Evolutionary conservation across 495 filamentous ascomycete genomes (phyloP).

Genomic region (Tetracladium setigerum): DNA sequence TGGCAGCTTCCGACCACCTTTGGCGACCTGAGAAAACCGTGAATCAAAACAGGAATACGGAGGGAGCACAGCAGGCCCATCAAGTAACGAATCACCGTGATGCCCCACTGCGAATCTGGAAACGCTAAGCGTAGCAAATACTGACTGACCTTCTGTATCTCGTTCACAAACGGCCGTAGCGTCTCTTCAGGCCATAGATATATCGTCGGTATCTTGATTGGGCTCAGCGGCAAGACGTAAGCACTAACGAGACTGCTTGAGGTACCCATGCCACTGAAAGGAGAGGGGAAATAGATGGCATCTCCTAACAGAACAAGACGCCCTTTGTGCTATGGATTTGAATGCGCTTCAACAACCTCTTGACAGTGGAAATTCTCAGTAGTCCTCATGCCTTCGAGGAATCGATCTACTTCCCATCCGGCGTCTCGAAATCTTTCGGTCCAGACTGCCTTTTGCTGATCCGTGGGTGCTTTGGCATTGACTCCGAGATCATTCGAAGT

Average conservation of each 20-base stretch:
- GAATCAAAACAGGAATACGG: no score
- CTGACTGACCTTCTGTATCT: no score
- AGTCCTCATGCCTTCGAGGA: constrained; percentile 29
- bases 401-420: constrained; percentile 34
- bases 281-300: constrained; percentile 42
- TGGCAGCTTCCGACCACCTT: no score
- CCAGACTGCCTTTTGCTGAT: constrained; percentile 38
- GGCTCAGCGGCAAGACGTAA: no score
- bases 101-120: no score
- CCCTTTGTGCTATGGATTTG: constrained; percentile 35
- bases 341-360: constrained; percentile 31
- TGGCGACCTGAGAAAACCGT: no score
- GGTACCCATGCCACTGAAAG: constrained; percentile 43
- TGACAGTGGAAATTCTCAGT: constrained; percentile 44
- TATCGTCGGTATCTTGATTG: no score
- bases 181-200: no score
- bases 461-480: constrained; percentile 7
- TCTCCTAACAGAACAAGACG: constrained; percentile 48
- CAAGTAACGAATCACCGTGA: no score
- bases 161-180: no score
- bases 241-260: constrained; percentile 38
- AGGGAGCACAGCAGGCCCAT: no score
- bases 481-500: constrained; percentile 23
- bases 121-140: no score
- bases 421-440: constrained; percentile 31